Conservation (phyloP, 495 filamentous ascomycete species). For the Xylaria scruposa region DNA sequence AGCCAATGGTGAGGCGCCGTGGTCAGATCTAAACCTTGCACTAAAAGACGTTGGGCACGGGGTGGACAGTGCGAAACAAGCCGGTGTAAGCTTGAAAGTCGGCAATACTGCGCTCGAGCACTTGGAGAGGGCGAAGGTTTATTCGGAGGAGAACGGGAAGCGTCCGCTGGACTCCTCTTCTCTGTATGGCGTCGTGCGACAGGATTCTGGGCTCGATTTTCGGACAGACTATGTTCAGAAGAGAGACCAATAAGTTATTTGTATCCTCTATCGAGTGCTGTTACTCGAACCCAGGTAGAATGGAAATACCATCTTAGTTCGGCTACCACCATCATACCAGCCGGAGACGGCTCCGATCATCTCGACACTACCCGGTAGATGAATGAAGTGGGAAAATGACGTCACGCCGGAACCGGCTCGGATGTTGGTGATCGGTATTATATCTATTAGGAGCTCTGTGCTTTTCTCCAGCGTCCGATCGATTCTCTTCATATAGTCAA, state of each 20-base stretch:
- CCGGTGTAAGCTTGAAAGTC: slow-evolving; percentile 29
- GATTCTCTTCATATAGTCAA: neutral
- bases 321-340: neutral
- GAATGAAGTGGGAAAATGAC: neutral
- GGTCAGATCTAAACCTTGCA: slow-evolving; percentile 32
- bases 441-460: neutral
- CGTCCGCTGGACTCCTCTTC: slow-evolving; percentile 34
- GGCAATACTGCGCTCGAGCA: slow-evolving; percentile 30
- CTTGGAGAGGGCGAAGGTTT: slow-evolving; percentile 27
- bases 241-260: slow-evolving; percentile 19
- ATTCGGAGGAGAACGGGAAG: slow-evolving; percentile 18
- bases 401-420: neutral
- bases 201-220: slow-evolving; percentile 34
- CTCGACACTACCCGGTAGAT: neutral
- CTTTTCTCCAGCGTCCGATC: neutral
- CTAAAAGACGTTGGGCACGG: slow-evolving; percentile 32
- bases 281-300: no score
- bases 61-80: slow-evolving; percentile 28
- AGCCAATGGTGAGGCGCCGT: slow-evolving; percentile 16
- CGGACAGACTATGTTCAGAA: slow-evolving; percentile 28
- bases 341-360: neutral
- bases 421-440: neutral
- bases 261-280: neutral
- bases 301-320: no score
- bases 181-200: slow-evolving; percentile 33